Evolutionary conservation across 306 rosid genomes (phyloP).

Genomic region (Citrullus colocynthis): DNA sequence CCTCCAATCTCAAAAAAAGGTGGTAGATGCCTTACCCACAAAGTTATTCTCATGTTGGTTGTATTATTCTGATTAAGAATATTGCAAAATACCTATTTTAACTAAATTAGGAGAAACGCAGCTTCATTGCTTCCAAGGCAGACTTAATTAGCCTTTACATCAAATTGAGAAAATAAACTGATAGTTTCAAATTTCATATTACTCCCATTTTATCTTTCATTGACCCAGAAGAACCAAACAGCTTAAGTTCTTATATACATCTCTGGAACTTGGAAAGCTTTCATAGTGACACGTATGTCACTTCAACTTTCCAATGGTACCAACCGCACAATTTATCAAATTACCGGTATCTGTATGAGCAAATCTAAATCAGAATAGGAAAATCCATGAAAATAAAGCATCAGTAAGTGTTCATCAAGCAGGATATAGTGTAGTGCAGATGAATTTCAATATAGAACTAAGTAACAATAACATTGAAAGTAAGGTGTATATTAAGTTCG

Average conservation of each 20-base stretch:
- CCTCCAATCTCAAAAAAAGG: not conserved
- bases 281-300: not conserved
- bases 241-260: not conserved
- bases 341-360: not conserved
- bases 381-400: not conserved
- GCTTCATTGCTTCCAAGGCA: too few species aligned
- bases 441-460: not conserved
- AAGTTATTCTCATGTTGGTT: not conserved
- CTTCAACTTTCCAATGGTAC: not conserved
- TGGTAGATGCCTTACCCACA: not conserved
- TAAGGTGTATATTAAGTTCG: not conserved
- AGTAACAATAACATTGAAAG: not conserved
- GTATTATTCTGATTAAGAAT: not conserved
- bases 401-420: not conserved
- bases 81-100: not conserved
- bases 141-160: not conserved
- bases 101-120: too few species aligned
- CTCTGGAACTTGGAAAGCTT: not conserved
- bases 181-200: not conserved
- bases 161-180: not conserved
- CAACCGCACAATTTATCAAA: not conserved
- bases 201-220: not conserved
- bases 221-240: not conserved
- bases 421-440: not conserved
- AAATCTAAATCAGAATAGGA: not conserved